Evolutionary conservation across 2,329 filamentous ascomycete genomes (phyloP), one percentile per base, ranked within the genome.

Genomic region (Aspergillus ruber): DNA sequence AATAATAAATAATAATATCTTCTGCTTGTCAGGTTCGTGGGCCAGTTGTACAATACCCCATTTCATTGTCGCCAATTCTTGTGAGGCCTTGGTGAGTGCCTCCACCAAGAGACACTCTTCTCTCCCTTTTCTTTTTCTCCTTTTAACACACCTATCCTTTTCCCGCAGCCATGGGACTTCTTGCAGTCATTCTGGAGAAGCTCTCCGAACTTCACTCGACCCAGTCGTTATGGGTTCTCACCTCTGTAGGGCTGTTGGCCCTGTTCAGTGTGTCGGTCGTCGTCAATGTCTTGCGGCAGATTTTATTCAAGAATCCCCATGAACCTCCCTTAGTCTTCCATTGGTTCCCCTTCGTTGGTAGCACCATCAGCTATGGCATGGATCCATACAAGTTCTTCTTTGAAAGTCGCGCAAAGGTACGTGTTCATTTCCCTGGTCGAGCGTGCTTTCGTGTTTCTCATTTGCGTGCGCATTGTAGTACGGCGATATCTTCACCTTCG

Each of bases 351-450:
- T 72, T 95, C 57, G 78, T 98, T 61, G 91, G 91, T 55, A 96
- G 85, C 74, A 96, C 93, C 50, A 77, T 97, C 60, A 87, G 82
- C 40, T 98, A 97, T 73, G 91, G 91, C 69, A 96, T 96, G 71
- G 89, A 97, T 63, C 61, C 82, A 1, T 83, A 78, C 68, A 76
- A 74, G 50, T 83, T 84, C 70, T 83, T 83, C 67, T 78, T 79
- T 60, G 59, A 77, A 59, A 80, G 83, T 71, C 80, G 83, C 59
- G 77, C 80, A 60, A 94, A 94, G 84, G 87, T 90, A 61, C 52
- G 72, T 55, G 10, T 4, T 42, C 18, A 13, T 46, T 17, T 32
- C 36, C 6, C 35, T 15, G 3, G 7, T 29, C 13, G 36, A 27
- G 39, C n/a, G 3, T 18, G 29, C 47, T 49, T 29, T 32, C 41